Evolutionary conservation across 1,284 basidiomycete species (phyloP).

Genomic region (Ustilago cynodontis): DNA sequence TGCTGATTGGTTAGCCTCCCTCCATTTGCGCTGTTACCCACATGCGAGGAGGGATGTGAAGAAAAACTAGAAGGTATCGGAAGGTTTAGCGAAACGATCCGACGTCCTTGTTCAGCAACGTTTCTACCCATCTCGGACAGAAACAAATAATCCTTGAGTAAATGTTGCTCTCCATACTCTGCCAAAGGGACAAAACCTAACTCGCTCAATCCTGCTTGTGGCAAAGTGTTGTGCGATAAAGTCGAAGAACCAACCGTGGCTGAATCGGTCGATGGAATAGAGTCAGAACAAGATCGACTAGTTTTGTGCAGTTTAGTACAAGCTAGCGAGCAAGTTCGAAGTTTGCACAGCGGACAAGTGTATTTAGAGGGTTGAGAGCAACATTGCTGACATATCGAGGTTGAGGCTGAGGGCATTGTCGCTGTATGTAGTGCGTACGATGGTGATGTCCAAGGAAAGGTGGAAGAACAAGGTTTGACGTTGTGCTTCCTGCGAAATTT

Average conservation of each 20-base stretch:
- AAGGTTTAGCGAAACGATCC: conserved; percentile 32
- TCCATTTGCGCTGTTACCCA: neutral
- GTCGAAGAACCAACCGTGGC: too few species aligned
- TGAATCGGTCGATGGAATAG: too few species aligned
- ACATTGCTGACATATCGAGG: conserved; percentile 21
- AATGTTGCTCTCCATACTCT: conserved; percentile 23
- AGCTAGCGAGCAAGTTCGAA: conserved; percentile 32
- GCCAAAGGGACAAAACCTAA: conserved; percentile 23
- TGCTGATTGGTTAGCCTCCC: conserved; percentile 27
- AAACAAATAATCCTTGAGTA: conserved; percentile 45
- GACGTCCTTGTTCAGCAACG: conserved; percentile 20
- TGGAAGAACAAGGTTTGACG: too few species aligned
- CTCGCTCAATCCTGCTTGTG: neutral
- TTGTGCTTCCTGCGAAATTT: too few species aligned
- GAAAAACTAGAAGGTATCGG: conserved; percentile 10
- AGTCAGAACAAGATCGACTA: too few species aligned
- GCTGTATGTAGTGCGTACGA: too few species aligned
- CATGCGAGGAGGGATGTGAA: neutral
- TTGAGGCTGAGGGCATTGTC: conserved; percentile 31
- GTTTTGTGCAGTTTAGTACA: conserved; percentile 41
- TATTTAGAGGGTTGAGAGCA: conserved; percentile 24
- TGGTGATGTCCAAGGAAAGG: too few species aligned
- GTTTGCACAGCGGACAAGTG: conserved; percentile 36
- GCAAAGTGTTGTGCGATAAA: neutral
- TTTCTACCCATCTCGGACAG: conserved; percentile 30